Percentiles rank a stretch among this genome's conserved stretches.
Conservation (phyloP, 176 grass and related monocot species). For the Ananas comosus region DNA sequence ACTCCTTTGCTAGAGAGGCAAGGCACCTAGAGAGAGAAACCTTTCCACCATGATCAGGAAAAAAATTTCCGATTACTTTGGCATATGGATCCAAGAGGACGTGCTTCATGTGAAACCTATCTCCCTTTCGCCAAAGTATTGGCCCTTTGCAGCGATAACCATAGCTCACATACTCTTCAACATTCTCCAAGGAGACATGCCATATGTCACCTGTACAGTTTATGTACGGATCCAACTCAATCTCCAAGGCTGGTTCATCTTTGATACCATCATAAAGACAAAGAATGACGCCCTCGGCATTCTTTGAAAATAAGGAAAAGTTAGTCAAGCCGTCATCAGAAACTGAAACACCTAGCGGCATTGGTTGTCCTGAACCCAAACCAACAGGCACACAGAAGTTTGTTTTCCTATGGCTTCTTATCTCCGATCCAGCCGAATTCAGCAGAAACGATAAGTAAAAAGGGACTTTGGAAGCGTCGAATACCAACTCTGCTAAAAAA, state of each 20-base stretch:
- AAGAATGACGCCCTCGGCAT: conserved; percentile 42
- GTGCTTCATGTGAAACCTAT: conserved; percentile 31
- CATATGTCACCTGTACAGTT: conserved; percentile 68
- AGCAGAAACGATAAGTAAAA: conserved; percentile 80
- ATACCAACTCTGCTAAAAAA: conserved; percentile 33
- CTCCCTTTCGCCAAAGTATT: conserved; percentile 22
- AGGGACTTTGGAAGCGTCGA: conserved; percentile 32
- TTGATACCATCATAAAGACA: conserved; percentile 37
- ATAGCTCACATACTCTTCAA: conserved; percentile 45
- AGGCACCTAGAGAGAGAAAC: conserved; percentile 42
- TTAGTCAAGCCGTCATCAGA: conserved; percentile 45
- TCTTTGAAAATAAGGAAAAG: conserved; percentile 67
- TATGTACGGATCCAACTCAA: conserved; percentile 65
- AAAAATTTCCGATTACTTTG: conserved; percentile 46
- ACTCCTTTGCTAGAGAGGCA: conserved; percentile 26
- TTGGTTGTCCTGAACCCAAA: conserved; percentile 51
- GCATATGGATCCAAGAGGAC: conserved; percentile 72
- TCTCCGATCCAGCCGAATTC: conserved; percentile 24
- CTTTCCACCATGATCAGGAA: conserved; percentile 23
- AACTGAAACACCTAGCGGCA: conserved; percentile 54
- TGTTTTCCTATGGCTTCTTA: conserved; percentile 54
- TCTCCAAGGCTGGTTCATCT: conserved; percentile 46
- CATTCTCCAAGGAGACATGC: conserved; percentile 54
- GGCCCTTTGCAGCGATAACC: conserved; percentile 48
- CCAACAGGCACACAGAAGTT: conserved; percentile 68